phyloP scores from a whole-genome alignment of 768 basidiomycete species.

The Filobasidium floriforme region DNA sequence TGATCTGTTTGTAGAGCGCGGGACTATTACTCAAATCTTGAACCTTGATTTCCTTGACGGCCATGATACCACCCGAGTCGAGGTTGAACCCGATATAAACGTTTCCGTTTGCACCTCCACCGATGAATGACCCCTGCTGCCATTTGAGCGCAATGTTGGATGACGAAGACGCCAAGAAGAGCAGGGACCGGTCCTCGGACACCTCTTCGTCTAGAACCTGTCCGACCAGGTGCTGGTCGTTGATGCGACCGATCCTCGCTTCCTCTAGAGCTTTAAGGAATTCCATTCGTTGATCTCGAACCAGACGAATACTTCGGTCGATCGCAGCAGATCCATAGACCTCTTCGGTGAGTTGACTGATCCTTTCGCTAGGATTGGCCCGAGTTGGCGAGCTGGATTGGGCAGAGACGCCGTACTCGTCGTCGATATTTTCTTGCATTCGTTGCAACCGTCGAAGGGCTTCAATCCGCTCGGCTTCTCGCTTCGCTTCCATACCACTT shows the following conservation, averaged over 20 bases:
- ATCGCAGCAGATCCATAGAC: conserved; percentile 22
- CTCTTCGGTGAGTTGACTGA: conserved; percentile 21
- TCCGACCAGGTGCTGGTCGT: conserved; percentile 70
- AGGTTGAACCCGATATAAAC: conserved; percentile 98
- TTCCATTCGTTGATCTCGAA: conserved; percentile 62
- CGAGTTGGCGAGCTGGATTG: conserved; percentile 30
- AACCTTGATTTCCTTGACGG: conserved; percentile 97
- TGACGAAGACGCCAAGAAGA: conserved; percentile 89
- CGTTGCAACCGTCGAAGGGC: conserved; percentile 44
- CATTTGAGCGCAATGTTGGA: conserved; percentile 93
- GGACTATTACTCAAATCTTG: conserved; percentile 84
- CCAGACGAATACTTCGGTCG: conserved; percentile 58
- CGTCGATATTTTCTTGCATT: conserved; percentile 51
- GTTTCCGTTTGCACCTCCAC: conserved; percentile 97
- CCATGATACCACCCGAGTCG: conserved; percentile 92
- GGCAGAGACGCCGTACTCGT: conserved; percentile 38
- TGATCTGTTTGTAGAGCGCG: conserved; percentile 82
- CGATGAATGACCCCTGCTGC: conserved; percentile 98
- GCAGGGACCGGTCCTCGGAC: conserved; percentile 83
- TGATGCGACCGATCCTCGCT: conserved; percentile 55
- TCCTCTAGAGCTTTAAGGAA: conserved; percentile 59
- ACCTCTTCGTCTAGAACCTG: conserved; percentile 90
- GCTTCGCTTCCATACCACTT: conserved; percentile 75
- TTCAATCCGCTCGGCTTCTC: conserved; percentile 79
- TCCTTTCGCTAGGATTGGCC: conserved; percentile 11